Evolutionary conservation across 1,139 yeast species (phyloP).

Genomic region (Hansenula sp.): DNA sequence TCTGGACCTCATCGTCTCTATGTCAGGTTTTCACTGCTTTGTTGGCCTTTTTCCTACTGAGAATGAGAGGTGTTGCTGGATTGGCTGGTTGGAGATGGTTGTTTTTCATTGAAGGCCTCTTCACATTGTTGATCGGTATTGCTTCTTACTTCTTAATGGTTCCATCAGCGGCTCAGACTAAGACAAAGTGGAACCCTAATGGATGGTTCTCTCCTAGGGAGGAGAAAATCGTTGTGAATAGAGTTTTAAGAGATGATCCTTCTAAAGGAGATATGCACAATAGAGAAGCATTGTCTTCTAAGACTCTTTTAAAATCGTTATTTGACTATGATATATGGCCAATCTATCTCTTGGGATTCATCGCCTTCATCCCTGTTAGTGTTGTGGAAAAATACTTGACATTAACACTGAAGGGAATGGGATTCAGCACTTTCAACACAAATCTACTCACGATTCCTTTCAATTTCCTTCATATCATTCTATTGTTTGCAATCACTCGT

Average conservation of each 20-base stretch:
- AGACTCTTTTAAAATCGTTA: conserved; percentile 35
- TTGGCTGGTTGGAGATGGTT: conserved; percentile 61
- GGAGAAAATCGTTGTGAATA: conserved; percentile 58
- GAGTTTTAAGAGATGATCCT: conserved; percentile 65
- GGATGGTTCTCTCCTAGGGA: conserved; percentile 68
- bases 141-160: conserved; percentile 54
- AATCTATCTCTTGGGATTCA: conserved; percentile 44
- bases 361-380: conserved; percentile 39
- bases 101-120: conserved; percentile 58
- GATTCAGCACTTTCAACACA: conserved; percentile 52
- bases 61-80: conserved; percentile 31
- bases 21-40: conserved; percentile 30
- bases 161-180: conserved; percentile 56
- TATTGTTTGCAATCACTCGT: conserved; percentile 37
- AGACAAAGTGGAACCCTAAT: conserved; percentile 41
- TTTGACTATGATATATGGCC: conserved; percentile 60
- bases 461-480: conserved; percentile 34
- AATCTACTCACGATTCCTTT: conserved; percentile 51
- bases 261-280: conserved; percentile 67
- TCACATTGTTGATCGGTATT: conserved; percentile 54
- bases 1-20: conserved; percentile 34
- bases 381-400: conserved; percentile 50
- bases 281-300: conserved; percentile 44
- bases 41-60: conserved; percentile 40
- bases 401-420: conserved; percentile 45